Base-by-base conservation (phyloP, 345 rosid species). In the Gossypium australe region DNA sequence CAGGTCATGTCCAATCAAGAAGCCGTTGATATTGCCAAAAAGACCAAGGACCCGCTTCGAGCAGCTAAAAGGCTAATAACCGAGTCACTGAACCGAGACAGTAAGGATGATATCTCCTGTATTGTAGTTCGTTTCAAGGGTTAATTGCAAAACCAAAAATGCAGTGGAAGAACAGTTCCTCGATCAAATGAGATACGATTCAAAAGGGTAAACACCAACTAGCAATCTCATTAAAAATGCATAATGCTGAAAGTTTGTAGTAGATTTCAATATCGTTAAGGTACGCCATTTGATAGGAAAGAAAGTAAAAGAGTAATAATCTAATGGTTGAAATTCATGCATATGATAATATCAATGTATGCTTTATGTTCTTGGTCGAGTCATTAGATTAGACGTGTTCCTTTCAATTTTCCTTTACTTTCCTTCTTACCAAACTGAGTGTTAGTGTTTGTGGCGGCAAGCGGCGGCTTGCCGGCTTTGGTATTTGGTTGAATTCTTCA, bases 101-200 rank as follows among this genome's bases (percentile, higher is more conserved):
- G 90, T 43, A 84, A 82, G 73, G 92, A 89, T 76, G 92, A 89
- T 74, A 89, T 89, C 70, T 89, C 92, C 60, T 89, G 92, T 82
- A 77, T 89, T 59, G 92, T 89, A 43, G 86, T 89, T 73, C 82
- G 92, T 38, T 86, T 89, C 77, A 78, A 71, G 73, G 78, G 75
- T 55, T 82, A 71, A 79, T 71, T 7, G n/a, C 48, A 11, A 62
- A 71, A 45, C 10, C 13, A 45, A 7, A 20, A 63, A 27, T 13
- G 65, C 65, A 27, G 51, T 11, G 2, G 51, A 55, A 58, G 18
- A 17, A 72, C 9, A 2, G n/a, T 38, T 66, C 70, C 12, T 11
- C 11, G 24, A 57, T 47, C 20, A 20, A 53, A 71, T 59, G n/a
- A 3, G 55, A 24, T 70, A 17, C 45, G 47, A 18, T 51, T 63